Conservation (phyloP, 2,329 filamentous ascomycete species). For the Phaeomoniella chlamydospora region DNA sequence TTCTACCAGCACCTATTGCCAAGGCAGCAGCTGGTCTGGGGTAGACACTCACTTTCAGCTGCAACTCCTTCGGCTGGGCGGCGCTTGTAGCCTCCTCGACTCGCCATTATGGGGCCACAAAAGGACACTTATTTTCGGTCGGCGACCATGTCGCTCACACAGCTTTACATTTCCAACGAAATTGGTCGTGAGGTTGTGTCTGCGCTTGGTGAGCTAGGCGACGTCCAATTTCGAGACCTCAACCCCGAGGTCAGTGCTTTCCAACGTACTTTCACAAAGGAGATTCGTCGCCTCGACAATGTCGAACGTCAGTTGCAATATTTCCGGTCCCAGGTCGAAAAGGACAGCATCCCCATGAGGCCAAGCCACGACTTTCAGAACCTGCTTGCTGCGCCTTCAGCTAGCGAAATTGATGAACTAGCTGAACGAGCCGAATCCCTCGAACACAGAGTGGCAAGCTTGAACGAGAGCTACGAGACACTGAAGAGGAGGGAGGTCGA, state of each 20-base stretch:
- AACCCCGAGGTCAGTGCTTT: slow-evolving; percentile 89
- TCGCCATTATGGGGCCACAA: slow-evolving; percentile 38
- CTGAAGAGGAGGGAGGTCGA: slow-evolving; percentile 96
- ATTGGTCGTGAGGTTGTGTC: slow-evolving; percentile 96
- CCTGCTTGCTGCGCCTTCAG: slow-evolving; percentile 72
- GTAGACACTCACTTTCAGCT: not conserved
- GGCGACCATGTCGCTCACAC: slow-evolving; percentile 99
- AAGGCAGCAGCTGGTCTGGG: not conserved
- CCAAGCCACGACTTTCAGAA: slow-evolving; percentile 80
- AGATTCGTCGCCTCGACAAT: slow-evolving; percentile 94
- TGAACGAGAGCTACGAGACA: slow-evolving; percentile 98
- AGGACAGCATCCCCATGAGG: slow-evolving; percentile 69
- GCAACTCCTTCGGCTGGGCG: slow-evolving; percentile 10
- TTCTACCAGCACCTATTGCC: too few species aligned
- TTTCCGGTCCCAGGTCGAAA: slow-evolving; percentile 93
- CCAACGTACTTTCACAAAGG: slow-evolving; percentile 92
- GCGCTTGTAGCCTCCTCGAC: slow-evolving; percentile 4
- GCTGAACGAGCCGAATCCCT: slow-evolving; percentile 83
- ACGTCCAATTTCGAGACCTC: slow-evolving; percentile 96
- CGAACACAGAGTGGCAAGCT: slow-evolving; percentile 75
- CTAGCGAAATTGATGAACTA: slow-evolving; percentile 91
- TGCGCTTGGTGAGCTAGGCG: slow-evolving; percentile 84
- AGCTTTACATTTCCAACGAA: slow-evolving; percentile 98
- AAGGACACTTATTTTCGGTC: slow-evolving; percentile 98
- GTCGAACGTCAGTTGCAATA: slow-evolving; percentile 94